phyloP scores from a whole-genome alignment of 2,329 filamentous ascomycete genomes.

The Nannizziopsis arthrosporioides region DNA sequence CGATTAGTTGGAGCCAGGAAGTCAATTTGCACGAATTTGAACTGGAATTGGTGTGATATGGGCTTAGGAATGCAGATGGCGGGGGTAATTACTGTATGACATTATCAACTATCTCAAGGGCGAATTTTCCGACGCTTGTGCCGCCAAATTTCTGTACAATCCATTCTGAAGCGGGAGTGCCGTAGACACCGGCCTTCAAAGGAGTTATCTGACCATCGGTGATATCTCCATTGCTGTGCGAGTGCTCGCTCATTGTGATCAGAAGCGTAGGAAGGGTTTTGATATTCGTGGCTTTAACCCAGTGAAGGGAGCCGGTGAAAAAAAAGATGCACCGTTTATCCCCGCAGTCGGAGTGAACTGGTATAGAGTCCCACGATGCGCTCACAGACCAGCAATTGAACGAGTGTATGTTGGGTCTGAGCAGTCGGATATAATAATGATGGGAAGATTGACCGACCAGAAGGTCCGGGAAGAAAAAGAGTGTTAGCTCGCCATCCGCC shows the following conservation, averaged over 20 bases:
- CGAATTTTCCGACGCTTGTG: constrained; percentile 90
- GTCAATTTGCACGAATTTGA: not conserved
- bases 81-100: constrained; percentile 48
- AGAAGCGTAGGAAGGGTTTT: not conserved
- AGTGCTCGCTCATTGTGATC: constrained; percentile 13
- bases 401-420: not conserved
- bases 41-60: not conserved
- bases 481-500: no score
- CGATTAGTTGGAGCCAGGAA: not conserved
- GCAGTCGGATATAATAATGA: no score
- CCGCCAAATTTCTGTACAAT: constrained; percentile 92
- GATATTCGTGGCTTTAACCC: not conserved
- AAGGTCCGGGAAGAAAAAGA: no score
- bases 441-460: no score
- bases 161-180: constrained; percentile 41
- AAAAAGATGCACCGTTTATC: constrained; percentile 2
- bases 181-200: constrained; percentile 18
- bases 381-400: not conserved
- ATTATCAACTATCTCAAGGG: constrained; percentile 59
- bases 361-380: not conserved
- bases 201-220: constrained; percentile 12
- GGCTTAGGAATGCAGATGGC: not conserved
- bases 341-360: not conserved
- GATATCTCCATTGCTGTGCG: constrained; percentile 15
- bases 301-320: constrained; percentile 4